Conservation (phyloP, 768 basidiomycete genomes). For the Rossbeevera mucosa region DNA sequence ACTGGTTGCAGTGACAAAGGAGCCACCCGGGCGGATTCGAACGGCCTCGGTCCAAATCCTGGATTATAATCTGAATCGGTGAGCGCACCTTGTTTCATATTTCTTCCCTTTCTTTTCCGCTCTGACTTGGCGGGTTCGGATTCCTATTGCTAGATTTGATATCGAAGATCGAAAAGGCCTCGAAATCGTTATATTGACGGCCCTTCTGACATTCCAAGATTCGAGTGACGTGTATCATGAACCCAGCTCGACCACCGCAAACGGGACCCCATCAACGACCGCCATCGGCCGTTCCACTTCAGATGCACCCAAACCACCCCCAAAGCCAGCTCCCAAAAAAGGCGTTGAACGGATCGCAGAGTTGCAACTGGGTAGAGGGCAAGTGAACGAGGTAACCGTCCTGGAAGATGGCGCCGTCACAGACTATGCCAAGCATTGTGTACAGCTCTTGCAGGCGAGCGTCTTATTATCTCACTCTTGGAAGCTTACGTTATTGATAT, state of each 20-base stretch:
- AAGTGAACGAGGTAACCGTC: slow-evolving; percentile 72
- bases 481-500: background rate
- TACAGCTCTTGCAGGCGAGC: slow-evolving; percentile 55
- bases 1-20: slow-evolving; percentile 76
- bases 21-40: slow-evolving; percentile 60
- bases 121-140: background rate
- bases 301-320: slow-evolving; percentile 43
- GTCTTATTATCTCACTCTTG: background rate
- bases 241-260: slow-evolving; percentile 19
- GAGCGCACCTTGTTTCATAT: background rate
- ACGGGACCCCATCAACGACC: background rate
- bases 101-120: background rate
- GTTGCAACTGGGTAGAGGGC: slow-evolving; percentile 60
- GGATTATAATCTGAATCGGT: slow-evolving; percentile 84
- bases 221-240: slow-evolving; percentile 52
- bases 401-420: slow-evolving; percentile 57
- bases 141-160: slow-evolving; percentile 56
- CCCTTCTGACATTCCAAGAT: slow-evolving; percentile 76
- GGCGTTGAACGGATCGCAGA: slow-evolving; percentile 70
- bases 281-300: background rate
- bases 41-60: slow-evolving; percentile 68
- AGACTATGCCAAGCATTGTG: slow-evolving; percentile 70
- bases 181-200: slow-evolving; percentile 74
- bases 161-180: slow-evolving; percentile 82
- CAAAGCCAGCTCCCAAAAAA: slow-evolving; percentile 59